Evolutionary conservation across 495 filamentous ascomycete genomes (phyloP).

Genomic region (Penicillium mononematosum): DNA sequence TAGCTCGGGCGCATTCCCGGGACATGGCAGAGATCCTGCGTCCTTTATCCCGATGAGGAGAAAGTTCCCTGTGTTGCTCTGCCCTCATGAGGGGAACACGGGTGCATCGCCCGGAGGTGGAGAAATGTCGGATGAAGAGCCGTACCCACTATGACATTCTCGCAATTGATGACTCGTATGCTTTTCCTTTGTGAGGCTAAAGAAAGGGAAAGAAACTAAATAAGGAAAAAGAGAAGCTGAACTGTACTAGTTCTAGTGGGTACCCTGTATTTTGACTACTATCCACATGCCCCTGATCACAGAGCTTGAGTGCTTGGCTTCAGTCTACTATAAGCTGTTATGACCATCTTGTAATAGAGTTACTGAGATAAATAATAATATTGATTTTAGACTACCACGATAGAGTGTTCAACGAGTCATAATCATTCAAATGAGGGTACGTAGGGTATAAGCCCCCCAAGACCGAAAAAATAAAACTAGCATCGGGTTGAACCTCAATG

Average conservation of each 20-base stretch:
- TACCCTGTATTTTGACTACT: neutral
- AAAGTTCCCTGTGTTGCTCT: constrained; percentile 6
- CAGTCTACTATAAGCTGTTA: neutral
- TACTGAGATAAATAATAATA: neutral
- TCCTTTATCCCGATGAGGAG: constrained; percentile 17
- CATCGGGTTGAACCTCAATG: constrained; percentile 5
- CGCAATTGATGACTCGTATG: neutral
- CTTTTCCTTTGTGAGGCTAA: neutral
- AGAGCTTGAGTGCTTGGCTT: neutral
- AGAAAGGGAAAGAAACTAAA: neutral
- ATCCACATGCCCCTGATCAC: neutral
- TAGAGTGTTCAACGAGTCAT: neutral
- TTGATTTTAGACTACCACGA: neutral
- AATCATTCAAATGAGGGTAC: neutral
- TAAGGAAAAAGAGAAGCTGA: too few species aligned
- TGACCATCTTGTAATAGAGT: neutral
- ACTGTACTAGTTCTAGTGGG: neutral
- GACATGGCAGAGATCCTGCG: neutral
- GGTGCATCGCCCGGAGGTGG: constrained; percentile 13
- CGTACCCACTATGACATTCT: constrained; percentile 2
- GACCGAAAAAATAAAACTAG: neutral
- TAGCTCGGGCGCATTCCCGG: constrained; percentile 12
- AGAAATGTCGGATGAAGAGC: constrained; percentile 11
- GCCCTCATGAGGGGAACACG: constrained; percentile 15
- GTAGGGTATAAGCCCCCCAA: constrained; percentile 9